phyloP scores from a whole-genome alignment of 2,329 filamentous ascomycete species.

The Nemania sp. region DNA sequence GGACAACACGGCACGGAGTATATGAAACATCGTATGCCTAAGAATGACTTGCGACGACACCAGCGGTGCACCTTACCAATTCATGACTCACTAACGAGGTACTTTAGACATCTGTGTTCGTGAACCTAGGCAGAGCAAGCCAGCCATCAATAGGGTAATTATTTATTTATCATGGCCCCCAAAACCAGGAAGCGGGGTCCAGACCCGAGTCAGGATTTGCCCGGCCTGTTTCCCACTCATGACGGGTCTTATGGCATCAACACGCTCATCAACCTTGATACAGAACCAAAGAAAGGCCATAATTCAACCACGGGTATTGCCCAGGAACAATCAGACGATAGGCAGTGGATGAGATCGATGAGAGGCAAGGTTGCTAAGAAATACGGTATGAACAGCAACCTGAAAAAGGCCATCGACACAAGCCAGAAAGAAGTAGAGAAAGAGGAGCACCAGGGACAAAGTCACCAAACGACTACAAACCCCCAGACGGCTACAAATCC shows the following conservation, averaged over 20 bases:
- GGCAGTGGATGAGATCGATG: conserved; percentile 31
- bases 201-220: conserved; percentile 35
- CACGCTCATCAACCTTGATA: conserved; percentile 43
- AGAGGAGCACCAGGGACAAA: conserved; percentile 23
- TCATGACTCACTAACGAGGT: conserved; percentile 19
- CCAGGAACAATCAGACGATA: conserved; percentile 40
- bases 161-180: conserved; percentile 34
- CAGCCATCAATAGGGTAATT: not conserved
- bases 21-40: not conserved
- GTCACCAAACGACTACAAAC: no score
- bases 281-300: conserved; percentile 36
- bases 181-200: conserved; percentile 32
- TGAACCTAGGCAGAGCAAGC: conserved; percentile 9
- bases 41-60: not conserved
- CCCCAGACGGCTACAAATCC: no score
- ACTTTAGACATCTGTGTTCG: conserved; percentile 15
- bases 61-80: not conserved
- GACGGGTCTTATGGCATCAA: conserved; percentile 51
- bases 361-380: conserved; percentile 28
- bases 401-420: conserved; percentile 39
- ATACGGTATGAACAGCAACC: conserved; percentile 42
- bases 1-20: not conserved
- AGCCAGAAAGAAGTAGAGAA: conserved; percentile 38
- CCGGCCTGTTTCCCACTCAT: conserved; percentile 46
- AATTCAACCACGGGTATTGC: conserved; percentile 34